Percentiles rank a stretch among this genome's conserved stretches.
Evolutionary conservation across 495 filamentous ascomycete genomes (phyloP).

Genomic region (Podospora conica): DNA sequence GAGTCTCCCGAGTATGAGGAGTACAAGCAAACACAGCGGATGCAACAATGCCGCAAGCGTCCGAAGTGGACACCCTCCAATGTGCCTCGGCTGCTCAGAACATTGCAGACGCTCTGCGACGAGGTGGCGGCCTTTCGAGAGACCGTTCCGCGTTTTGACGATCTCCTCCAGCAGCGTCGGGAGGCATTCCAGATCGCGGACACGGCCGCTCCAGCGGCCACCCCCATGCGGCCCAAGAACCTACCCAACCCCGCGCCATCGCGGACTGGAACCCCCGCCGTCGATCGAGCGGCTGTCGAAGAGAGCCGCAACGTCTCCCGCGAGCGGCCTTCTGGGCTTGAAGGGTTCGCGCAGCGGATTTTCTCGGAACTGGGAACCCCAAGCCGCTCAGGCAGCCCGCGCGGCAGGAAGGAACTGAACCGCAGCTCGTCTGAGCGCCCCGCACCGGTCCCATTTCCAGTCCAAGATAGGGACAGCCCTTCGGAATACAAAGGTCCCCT

Average conservation of each 20-base stretch:
- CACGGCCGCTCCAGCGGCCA: slow-evolving; percentile 21
- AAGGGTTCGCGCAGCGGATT: slow-evolving; percentile 51
- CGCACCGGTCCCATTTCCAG: slow-evolving; percentile 26
- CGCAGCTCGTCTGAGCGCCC: slow-evolving; percentile 27
- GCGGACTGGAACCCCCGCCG: slow-evolving; percentile 19
- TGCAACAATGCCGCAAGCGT: slow-evolving; percentile 44
- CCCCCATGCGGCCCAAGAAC: slow-evolving; percentile 18
- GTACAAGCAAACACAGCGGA: slow-evolving; percentile 36
- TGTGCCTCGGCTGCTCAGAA: slow-evolving; percentile 44
- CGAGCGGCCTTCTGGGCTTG: slow-evolving; percentile 42
- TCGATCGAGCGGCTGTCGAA: slow-evolving; percentile 29
- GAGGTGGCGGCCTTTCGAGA: slow-evolving; percentile 59
- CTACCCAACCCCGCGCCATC: slow-evolving; percentile 11
- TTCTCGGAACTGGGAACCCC: slow-evolving; percentile 47
- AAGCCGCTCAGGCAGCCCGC: slow-evolving; percentile 43
- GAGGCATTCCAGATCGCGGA: slow-evolving; percentile 58
- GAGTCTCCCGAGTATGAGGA: slow-evolving; percentile 36
- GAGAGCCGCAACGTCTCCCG: slow-evolving; percentile 37
- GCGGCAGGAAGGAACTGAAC: slow-evolving; percentile 37
- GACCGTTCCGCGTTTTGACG: slow-evolving; percentile 71
- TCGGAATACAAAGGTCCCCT: slow-evolving; percentile 25
- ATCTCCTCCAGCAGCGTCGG: slow-evolving; percentile 65
- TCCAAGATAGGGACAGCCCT: slow-evolving; percentile 30
- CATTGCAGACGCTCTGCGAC: slow-evolving; percentile 53
- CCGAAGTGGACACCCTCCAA: slow-evolving; percentile 43